A percentile compares a stretch with the other conserved stretches of the same genome.
phyloP scores from a whole-genome alignment of 257 asterid genomes.

The Craterostigma plantagineum region DNA sequence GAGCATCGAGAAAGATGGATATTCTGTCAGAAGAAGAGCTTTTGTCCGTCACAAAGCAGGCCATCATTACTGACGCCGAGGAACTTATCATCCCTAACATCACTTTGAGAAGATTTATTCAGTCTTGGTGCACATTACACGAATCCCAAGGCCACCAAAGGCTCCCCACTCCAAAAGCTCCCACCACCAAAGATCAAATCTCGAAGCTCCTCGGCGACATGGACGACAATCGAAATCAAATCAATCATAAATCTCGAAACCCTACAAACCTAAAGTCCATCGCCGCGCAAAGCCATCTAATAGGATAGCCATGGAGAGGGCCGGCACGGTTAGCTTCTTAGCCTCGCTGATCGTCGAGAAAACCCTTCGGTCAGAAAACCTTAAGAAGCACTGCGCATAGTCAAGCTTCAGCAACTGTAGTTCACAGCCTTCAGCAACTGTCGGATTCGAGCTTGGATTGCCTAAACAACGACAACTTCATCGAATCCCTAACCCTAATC shows the following conservation, averaged over 20 bases:
- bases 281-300: conserved; percentile 15
- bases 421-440: too few species aligned
- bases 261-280: conserved; percentile 29
- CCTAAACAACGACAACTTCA: conserved; percentile 8
- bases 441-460: conserved; percentile 22
- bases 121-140: conserved; percentile 57
- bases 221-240: conserved; percentile 20
- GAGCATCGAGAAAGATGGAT: conserved; percentile 63
- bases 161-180: conserved; percentile 57
- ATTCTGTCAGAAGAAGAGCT: conserved; percentile 18
- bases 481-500: conserved; percentile 17
- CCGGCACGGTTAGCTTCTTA: conserved; percentile 24
- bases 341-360: conserved; percentile 12
- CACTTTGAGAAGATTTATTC: conserved; percentile 51
- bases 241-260: conserved; percentile 14
- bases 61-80: conserved; percentile 11
- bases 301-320: conserved; percentile 15
- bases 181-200: conserved; percentile 22
- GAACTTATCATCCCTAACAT: conserved; percentile 71
- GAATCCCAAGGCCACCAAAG: conserved; percentile 31
- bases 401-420: too few species aligned
- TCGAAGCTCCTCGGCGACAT: conserved; percentile 19
- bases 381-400: conserved; percentile 24
- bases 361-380: conserved; percentile 5
- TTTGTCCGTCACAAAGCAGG: conserved; percentile 47